Conservation (phyloP, 1,284 basidiomycete genomes). For the Sutorius eximius region DNA sequence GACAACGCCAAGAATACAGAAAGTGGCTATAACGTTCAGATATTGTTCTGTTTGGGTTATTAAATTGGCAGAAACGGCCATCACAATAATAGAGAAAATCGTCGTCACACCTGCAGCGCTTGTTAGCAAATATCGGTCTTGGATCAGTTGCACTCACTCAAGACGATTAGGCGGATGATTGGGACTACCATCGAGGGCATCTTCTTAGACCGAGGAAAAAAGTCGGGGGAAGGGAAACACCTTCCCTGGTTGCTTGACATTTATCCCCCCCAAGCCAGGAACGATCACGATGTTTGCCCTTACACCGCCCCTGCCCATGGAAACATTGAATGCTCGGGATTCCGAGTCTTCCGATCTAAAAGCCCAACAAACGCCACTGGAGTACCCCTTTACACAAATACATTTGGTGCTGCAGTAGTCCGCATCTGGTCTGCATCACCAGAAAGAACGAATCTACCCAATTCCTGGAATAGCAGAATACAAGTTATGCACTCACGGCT, state of each 20-base stretch:
- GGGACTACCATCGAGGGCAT: constrained; percentile 8
- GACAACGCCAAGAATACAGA: constrained; percentile 47
- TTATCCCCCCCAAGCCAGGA: constrained; percentile 8
- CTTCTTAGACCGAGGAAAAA: background rate
- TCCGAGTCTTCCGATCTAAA: too few species aligned
- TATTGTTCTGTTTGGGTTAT: constrained; percentile 26
- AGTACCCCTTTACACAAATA: background rate
- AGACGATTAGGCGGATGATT: constrained; percentile 21
- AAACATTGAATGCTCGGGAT: too few species aligned
- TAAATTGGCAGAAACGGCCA: constrained; percentile 39
- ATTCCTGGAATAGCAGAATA: background rate
- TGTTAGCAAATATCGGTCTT: constrained; percentile 4
- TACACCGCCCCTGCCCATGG: background rate
- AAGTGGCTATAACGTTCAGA: constrained; percentile 23
- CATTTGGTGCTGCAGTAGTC: background rate
- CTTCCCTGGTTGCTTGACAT: background rate
- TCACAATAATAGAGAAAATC: constrained; percentile 38
- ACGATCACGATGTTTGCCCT: background rate
- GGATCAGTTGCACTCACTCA: constrained; percentile 19
- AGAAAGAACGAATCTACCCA: background rate
- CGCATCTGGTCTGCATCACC: background rate
- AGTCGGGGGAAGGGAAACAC: too few species aligned
- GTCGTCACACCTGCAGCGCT: constrained; percentile 18
- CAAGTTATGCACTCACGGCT: background rate
- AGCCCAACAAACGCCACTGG: background rate